Evolutionary conservation across 176 grass and related monocot species (phyloP), one percentile per base, ranked within the genome.

Genomic region (Echinochloa phyllopogon): DNA sequence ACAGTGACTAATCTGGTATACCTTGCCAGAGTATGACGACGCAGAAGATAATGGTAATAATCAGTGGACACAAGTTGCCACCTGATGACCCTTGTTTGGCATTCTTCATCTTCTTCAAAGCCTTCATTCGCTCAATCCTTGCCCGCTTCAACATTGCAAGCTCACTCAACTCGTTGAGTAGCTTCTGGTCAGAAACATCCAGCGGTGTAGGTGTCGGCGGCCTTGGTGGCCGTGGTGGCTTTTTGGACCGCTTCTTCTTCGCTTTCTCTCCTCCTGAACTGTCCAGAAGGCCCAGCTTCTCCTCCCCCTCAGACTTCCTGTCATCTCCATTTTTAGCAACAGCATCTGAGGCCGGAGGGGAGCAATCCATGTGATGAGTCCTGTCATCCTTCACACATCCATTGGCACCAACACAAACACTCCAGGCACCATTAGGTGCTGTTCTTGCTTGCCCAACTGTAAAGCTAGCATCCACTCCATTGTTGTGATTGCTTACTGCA

Each of bases 1-100:
- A 6, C 66, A 86, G 10, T 55, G 15, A 61, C 57, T 79, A 90
- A 59, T 73, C 61, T 63, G 24, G 82, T 84, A 87, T 94, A 98
- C 97, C 97, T 92, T 99, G 97, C 97, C 94, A 99, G 23, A 99
- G 81, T 69, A 99, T 96, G 57, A 99, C 91, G 55, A 96, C 58
- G 85, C 97, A 99, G 83, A 99, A 99, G 74, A 99, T 59, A 83
- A 94, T 71, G 27, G 97, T 99, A 61, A 99, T 82, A 86, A 96
- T 53, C 80, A 99, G 74, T 10, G 96, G 87, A 66, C 82, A 92
- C 33, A 86, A 86, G 65, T 91, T 94, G 73, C 88, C 40, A 27
- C 38, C 87, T 5, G 85, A 88, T 3, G 94, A 77, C 50, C 76
- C 79, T 39, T 92, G 89, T 27, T 91, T 99, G 33, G 88, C 71